Evolutionary conservation across 2,329 filamentous ascomycete genomes (phyloP).

Genomic region (Colletotrichum musae): DNA sequence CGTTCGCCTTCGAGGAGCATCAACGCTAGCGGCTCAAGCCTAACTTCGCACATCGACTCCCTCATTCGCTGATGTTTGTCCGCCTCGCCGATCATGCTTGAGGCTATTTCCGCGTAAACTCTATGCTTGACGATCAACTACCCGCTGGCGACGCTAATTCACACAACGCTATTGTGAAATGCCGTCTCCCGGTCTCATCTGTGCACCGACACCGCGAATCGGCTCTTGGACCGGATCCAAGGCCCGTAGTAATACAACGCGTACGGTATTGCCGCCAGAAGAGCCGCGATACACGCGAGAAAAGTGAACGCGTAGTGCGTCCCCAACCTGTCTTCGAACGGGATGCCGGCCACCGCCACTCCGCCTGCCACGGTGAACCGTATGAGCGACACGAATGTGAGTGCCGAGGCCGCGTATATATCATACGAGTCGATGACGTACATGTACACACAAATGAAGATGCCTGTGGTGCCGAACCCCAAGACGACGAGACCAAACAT

Average conservation of each 20-base stretch:
- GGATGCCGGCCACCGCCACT: conserved; percentile 52
- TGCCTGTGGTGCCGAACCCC: conserved; percentile 61
- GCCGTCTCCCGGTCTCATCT: not conserved
- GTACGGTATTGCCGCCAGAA: conserved; percentile 50
- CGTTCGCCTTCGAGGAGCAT: too few relatives aligned
- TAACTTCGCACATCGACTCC: too few relatives aligned
- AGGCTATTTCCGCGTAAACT: too few relatives aligned
- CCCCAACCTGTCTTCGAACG: conserved; percentile 52
- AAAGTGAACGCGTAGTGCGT: conserved; percentile 52
- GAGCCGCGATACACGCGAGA: conserved; percentile 47
- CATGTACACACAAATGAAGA: conserved; percentile 53
- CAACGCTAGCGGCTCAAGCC: too few relatives aligned
- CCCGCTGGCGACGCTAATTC: too few relatives aligned
- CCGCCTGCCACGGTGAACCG: conserved; percentile 51
- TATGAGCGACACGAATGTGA: conserved; percentile 50
- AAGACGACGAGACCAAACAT: conserved; percentile 59
- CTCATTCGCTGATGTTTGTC: too few relatives aligned
- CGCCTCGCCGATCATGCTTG: too few relatives aligned
- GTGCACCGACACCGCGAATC: conserved; percentile 4
- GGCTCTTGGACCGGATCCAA: conserved; percentile 29
- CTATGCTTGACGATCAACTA: too few relatives aligned
- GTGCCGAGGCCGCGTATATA: conserved; percentile 51
- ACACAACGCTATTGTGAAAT: too few relatives aligned
- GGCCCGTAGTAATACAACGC: conserved; percentile 46
- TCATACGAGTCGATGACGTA: conserved; percentile 55